Evolutionary conservation across 139 green algal genomes (phyloP).

Genomic region (Coelastrella sp.): DNA sequence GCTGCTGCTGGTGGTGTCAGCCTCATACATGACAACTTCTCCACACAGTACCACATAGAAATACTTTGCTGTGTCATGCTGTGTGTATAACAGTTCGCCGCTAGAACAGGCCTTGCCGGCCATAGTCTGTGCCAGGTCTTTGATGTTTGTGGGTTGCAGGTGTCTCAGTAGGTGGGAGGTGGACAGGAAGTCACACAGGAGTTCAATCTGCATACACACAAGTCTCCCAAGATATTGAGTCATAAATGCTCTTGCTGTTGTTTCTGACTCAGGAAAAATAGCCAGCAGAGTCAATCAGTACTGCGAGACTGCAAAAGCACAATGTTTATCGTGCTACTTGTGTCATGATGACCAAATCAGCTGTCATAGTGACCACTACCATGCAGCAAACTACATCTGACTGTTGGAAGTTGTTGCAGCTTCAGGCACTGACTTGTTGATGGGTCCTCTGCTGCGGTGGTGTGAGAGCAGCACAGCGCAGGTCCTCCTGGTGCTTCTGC

Average conservation of each 20-base stretch:
- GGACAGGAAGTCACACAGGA: constrained; percentile 26
- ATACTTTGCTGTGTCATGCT: not conserved
- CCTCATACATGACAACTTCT: constrained; percentile 37
- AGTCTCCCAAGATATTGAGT: too few species aligned
- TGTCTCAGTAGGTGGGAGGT: constrained; percentile 30
- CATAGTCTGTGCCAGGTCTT: constrained; percentile 31
- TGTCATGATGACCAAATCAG: too few species aligned
- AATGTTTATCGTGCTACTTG: not conserved
- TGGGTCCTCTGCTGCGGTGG: constrained; percentile 15
- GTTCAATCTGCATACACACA: constrained; percentile 4
- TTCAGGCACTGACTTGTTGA: constrained; percentile 1
- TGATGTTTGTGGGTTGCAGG: constrained; percentile 44
- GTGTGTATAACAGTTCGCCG: constrained; percentile 22
- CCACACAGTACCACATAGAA: constrained; percentile 25
- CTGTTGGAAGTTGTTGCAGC: too few species aligned
- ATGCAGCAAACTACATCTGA: too few species aligned
- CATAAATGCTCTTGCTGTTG: too few species aligned
- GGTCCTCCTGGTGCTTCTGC: constrained; percentile 27
- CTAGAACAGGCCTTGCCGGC: not conserved
- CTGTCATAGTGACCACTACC: too few species aligned
- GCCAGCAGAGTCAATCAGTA: too few species aligned
- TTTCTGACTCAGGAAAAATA: too few species aligned
- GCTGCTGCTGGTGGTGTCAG: not conserved
- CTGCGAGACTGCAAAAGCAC: too few species aligned
- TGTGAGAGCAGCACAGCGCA: constrained; percentile 16